Evolutionary conservation across 78 protist species (phyloP), one percentile per base, ranked within the genome.

Genomic region (Dictyostelium purpureum): DNA sequence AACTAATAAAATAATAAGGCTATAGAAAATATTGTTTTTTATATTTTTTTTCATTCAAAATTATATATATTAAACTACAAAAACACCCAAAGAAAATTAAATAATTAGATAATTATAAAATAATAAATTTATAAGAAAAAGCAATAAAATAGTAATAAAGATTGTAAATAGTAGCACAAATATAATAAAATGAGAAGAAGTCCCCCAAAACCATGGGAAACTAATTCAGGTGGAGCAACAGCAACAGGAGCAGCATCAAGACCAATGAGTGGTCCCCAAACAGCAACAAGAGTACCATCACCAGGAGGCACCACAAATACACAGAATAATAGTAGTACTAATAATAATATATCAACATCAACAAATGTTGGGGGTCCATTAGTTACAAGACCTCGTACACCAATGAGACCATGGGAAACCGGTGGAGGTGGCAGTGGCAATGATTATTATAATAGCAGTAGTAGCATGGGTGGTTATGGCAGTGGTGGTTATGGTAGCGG

Each of bases 381-480:
- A 3, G 71, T 63, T 2, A 70, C 90, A 16, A 49, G 92, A 61
- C 92, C 92, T 6, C 24, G 92, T 24, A 85, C 92, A 26, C 92
- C 92, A 9, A 37, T 47, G 75, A 77, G 92, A 57, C 92, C 92
- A 33, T 73, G 89, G 89, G 89, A 81, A 14, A n/a, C 38, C 9
- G 80, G 92, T 35, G 31, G 56, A 12, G 2, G 31, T 5, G 4
- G n/a, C 1, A 6, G 57, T 31, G 71, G 7, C 16, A 31, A 6
- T 63, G 28, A 31, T 31, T n/a, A n/a, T n/a, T n/a, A n/a, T n/a
- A n/a, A n/a, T n/a, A 28, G 38, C 5, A 10, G 57, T 38, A 4
- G 11, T 31, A 9, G 9, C 4, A 45, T 45, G 3, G 76, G 78
- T 38, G 21, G 70, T 24, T 83, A 45, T 43, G 61, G 82, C 19